phyloP scores from a whole-genome alignment of 441 rosid genomes.

The Jatropha podagrica region DNA sequence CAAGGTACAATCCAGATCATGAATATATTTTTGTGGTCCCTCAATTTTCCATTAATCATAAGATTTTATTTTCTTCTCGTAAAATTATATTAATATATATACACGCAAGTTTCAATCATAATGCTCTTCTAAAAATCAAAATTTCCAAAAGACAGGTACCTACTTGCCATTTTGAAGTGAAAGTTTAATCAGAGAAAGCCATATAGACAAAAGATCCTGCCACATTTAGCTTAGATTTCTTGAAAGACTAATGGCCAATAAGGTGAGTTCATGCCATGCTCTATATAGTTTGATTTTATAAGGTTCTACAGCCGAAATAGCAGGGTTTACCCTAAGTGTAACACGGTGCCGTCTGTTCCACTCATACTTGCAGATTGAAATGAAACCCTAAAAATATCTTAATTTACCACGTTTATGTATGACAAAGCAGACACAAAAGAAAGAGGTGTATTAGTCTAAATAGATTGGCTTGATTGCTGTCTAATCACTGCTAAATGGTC shows the following conservation, averaged over 20 bases:
- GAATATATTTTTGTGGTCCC: slow-evolving; percentile 20
- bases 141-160: slow-evolving; percentile 13
- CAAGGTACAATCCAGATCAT: slow-evolving; percentile 7
- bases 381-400: not conserved
- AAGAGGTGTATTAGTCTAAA: slow-evolving; percentile 1
- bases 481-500: not conserved
- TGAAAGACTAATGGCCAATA: slow-evolving; percentile 41
- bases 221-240: slow-evolving; percentile 32
- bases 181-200: slow-evolving; percentile 23
- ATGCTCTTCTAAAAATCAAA: too few relatives aligned
- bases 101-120: too few relatives aligned
- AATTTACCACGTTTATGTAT: slow-evolving; percentile 26
- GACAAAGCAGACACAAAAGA: slow-evolving; percentile 14
- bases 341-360: slow-evolving; percentile 38
- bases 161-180: slow-evolving; percentile 29
- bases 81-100: too few relatives aligned
- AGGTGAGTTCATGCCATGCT: slow-evolving; percentile 32
- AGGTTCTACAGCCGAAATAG: slow-evolving; percentile 45
- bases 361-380: slow-evolving; percentile 24
- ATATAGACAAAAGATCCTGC: slow-evolving; percentile 48
- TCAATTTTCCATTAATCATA: slow-evolving; percentile 5
- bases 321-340: slow-evolving; percentile 47
- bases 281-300: slow-evolving; percentile 25
- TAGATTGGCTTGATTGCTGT: not conserved
- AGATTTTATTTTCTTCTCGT: too few relatives aligned